These are phyloP conservation scores for Boletus pseudopeckii DNA, from an alignment of 768 basidiomycete species.

Conservation along the genomic window DNA sequence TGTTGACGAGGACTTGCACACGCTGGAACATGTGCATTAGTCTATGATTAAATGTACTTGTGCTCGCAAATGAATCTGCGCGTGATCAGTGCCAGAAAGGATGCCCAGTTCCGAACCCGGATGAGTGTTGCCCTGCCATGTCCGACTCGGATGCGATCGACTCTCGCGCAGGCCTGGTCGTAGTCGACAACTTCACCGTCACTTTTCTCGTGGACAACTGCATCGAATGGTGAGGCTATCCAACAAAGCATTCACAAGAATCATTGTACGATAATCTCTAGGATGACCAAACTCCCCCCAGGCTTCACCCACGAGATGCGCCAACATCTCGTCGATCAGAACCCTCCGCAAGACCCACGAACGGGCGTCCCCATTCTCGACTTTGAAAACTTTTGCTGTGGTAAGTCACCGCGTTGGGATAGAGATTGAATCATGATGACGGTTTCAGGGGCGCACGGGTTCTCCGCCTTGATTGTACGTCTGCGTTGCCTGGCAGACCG, in stretches of 20 bases:
- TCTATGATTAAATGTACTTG: neutral
- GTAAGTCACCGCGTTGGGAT: slow-evolving; percentile 27
- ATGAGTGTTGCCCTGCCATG: slow-evolving; percentile 2
- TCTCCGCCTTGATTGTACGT: slow-evolving; percentile 74
- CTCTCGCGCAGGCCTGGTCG: slow-evolving; percentile 19
- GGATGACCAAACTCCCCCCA: slow-evolving; percentile 78
- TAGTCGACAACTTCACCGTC: slow-evolving; percentile 42
- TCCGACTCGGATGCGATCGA: slow-evolving; percentile 1
- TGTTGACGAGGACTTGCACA: neutral
- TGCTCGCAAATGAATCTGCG: neutral
- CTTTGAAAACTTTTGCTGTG: slow-evolving; percentile 70
- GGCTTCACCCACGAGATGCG: slow-evolving; percentile 73
- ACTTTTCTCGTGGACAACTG: slow-evolving; percentile 75
- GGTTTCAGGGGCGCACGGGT: slow-evolving; percentile 70
- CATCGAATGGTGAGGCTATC: slow-evolving; percentile 66
- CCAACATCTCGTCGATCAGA: slow-evolving; percentile 54
- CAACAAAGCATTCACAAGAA: neutral
- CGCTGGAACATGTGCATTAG: slow-evolving; percentile 6
- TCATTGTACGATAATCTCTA: slow-evolving; percentile 20
- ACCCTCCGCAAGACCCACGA: slow-evolving; percentile 39
- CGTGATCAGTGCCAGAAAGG: neutral
- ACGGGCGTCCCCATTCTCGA: slow-evolving; percentile 65
- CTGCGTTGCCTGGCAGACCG: neutral
- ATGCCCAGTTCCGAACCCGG: neutral
- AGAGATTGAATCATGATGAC: neutral